Evolutionary conservation across 495 filamentous ascomycete species (phyloP).

Genomic region (Penicillium lagena): DNA sequence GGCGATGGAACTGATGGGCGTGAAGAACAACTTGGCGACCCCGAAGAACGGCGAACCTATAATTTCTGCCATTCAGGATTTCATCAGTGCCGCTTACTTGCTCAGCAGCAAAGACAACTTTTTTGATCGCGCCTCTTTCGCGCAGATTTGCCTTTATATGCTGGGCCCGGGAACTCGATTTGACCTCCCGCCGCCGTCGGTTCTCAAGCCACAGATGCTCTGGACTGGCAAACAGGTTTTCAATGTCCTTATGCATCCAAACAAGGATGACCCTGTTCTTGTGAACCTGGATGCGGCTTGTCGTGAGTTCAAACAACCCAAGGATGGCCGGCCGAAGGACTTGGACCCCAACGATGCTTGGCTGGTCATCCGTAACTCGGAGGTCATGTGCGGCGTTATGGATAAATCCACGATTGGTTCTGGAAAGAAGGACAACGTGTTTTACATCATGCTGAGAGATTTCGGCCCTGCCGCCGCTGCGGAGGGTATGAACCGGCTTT

Average conservation of each 20-base stretch:
- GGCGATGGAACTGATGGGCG: conserved; percentile 94
- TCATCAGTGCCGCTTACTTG: conserved; percentile 91
- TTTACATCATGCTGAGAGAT: conserved; percentile 93
- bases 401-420: conserved; percentile 93
- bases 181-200: conserved; percentile 78
- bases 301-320: conserved; percentile 62
- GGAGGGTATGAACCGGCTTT: conserved; percentile 87
- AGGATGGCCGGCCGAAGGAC: conserved; percentile 51
- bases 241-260: conserved; percentile 90
- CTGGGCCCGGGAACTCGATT: conserved; percentile 72
- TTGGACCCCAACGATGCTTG: conserved; percentile 80
- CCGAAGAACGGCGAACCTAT: conserved; percentile 98
- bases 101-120: conserved; percentile 91
- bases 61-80: conserved; percentile 96
- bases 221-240: conserved; percentile 99
- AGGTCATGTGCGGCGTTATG: conserved; percentile 98
- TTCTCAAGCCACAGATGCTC: conserved; percentile 77
- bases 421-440: conserved; percentile 95
- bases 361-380: conserved; percentile 89
- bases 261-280: conserved; percentile 66
- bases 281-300: conserved; percentile 94
- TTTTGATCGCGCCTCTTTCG: conserved; percentile 78
- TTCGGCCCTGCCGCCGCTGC: conserved; percentile 86
- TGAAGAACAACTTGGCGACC: conserved; percentile 91
- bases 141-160: conserved; percentile 90